Base-by-base conservation (phyloP, 169 alveolate species). In the Cryptosporidium meleagridis region DNA sequence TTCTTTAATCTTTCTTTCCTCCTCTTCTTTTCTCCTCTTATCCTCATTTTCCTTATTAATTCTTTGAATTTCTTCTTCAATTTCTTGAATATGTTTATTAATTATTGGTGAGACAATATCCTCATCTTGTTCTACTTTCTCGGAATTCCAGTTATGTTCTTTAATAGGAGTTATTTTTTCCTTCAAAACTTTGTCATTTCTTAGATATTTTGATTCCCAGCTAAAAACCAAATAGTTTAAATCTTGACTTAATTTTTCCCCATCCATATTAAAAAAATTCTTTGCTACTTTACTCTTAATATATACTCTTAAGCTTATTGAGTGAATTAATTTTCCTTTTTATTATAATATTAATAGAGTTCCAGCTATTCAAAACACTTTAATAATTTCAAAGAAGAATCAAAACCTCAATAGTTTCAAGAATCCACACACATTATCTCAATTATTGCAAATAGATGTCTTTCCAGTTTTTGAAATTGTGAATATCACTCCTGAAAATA, bases 31-130 rank as follows among this genome's bases (percentile, higher is more conserved):
- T 23, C 16, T 59, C 18, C 9, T 39, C 58, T 55, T 73, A 21
- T 35, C 37, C 6, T 53, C 86, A 16, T 45, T 16, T 41, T 69
- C 84, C 44, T 29, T 70, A 21, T 48, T 65, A 8, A 39, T 65
- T 29, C 45, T 59, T 29, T 80, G 75, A 41, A 80, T 59, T 29
- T 59, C 89, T 8, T 62, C 52, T 51, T 80, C 80, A 59, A 65
- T 65, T 21, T 80, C 89, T 37, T 16, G 23, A 12, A 80, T 62
- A 48, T 80, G 67, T 6, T 26, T 65, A 31, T 61, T 35, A 26
- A 80, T 80, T 39, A 80, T 29, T 26, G 75, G 68, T 10, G 89
- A 80, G 12, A 80, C 31, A n/a, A 45, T 39, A 48, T 80, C 89
- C 48, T 80, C 89, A 14, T 39, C 89, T 16, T 14, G 52, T 41